phyloP scores from a whole-genome alignment of 192 early-diverging fungal genomes.

The Linnemannia elongata region DNA sequence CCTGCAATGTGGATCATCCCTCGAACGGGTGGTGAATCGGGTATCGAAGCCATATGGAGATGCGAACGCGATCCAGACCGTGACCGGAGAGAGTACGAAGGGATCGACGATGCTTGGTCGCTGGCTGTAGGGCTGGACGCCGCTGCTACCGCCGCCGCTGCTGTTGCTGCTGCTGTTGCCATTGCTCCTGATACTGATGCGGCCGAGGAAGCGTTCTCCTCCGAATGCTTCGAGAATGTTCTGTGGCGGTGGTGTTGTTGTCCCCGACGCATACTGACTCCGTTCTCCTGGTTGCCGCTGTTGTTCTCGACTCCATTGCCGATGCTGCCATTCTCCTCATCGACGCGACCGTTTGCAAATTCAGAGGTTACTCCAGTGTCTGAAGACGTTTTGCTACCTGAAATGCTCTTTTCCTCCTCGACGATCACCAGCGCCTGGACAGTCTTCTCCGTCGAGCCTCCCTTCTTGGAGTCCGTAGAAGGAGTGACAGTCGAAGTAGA shows the following conservation, averaged over 20 bases:
- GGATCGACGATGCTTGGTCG: slow-evolving; percentile 13
- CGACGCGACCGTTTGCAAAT: not conserved
- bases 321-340: not conserved
- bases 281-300: not conserved
- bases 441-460: not conserved
- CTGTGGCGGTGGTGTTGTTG: slow-evolving; percentile 30
- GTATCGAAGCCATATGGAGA: slow-evolving; percentile 27
- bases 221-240: not conserved
- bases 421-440: not conserved
- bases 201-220: not conserved
- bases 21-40: slow-evolving; percentile 46
- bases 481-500: not conserved
- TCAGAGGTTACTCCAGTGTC: not conserved
- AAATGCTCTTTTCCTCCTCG: not conserved
- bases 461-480: not conserved
- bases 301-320: not conserved
- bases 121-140: slow-evolving; percentile 27
- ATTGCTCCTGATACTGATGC: not conserved
- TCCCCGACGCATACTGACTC: slow-evolving; percentile 24
- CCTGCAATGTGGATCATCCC: slow-evolving; percentile 40
- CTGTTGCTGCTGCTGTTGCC: not conserved
- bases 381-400: not conserved
- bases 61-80: slow-evolving; percentile 34
- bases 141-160: slow-evolving; percentile 3
- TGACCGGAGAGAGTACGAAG: slow-evolving; percentile 30